Evolutionary conservation across 495 filamentous ascomycete genomes (phyloP).

Genomic region (Xylaria castorea): DNA sequence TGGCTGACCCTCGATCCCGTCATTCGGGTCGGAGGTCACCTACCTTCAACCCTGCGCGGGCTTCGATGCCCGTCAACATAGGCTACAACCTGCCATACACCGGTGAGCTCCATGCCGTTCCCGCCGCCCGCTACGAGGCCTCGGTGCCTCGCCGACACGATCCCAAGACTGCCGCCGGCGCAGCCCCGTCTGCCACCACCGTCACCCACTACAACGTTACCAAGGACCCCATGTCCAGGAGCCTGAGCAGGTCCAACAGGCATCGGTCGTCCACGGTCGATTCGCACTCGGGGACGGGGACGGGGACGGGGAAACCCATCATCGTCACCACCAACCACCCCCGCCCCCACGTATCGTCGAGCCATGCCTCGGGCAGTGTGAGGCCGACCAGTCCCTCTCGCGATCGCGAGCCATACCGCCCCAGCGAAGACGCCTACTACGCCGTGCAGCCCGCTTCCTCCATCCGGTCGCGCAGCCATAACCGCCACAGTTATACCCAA

Average conservation of each 20-base stretch:
- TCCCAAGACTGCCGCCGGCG: constrained; percentile 31
- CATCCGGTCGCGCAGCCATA: constrained; percentile 45
- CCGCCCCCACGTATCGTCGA: constrained; percentile 35
- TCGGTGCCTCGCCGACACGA: constrained; percentile 40
- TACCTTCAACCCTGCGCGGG: constrained; percentile 53
- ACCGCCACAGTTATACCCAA: constrained; percentile 40
- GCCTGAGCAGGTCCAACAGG: constrained; percentile 45
- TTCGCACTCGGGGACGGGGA: constrained; percentile 40
- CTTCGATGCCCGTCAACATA: constrained; percentile 51
- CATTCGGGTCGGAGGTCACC: constrained; percentile 51
- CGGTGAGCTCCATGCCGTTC: constrained; percentile 50
- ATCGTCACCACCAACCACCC: constrained; percentile 53
- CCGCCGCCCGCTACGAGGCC: constrained; percentile 47
- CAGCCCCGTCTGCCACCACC: constrained; percentile 41
- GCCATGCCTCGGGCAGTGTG: constrained; percentile 41
- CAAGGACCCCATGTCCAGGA: constrained; percentile 50
- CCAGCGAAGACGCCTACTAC: constrained; percentile 57
- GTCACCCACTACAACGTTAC: constrained; percentile 57
- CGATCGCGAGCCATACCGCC: constrained; percentile 57
- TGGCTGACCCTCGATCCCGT: constrained; percentile 52
- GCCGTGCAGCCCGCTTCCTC: constrained; percentile 56
- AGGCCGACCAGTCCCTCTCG: constrained; percentile 53
- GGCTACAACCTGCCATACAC: constrained; percentile 51
- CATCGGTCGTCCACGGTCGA: constrained; percentile 50
- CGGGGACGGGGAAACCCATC: constrained; percentile 53